phyloP scores from a whole-genome alignment of 139 green algal species.

The Monoraphidium neglectum region DNA sequence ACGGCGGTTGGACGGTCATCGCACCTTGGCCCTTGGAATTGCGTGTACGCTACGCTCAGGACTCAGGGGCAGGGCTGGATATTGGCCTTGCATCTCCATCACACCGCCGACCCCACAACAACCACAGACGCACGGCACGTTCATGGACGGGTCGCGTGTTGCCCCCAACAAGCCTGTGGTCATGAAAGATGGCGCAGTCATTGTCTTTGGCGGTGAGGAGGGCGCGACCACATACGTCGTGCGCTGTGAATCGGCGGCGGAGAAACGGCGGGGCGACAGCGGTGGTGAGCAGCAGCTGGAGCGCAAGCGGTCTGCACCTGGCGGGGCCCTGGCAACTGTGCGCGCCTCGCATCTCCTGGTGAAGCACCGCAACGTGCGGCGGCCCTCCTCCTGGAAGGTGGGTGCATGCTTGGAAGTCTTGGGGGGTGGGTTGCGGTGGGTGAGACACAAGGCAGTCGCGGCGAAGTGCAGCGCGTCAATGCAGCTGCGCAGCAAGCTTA shows the following conservation, averaged over 20 bases:
- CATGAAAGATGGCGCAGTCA: constrained; percentile 38
- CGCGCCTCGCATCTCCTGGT: constrained; percentile 84
- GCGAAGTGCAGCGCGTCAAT: no score
- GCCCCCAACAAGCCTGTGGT: constrained; percentile 51
- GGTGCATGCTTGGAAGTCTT: no score
- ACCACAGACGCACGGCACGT: constrained; percentile 63
- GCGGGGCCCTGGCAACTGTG: constrained; percentile 29
- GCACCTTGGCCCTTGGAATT: background rate
- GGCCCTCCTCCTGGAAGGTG: constrained; percentile 60
- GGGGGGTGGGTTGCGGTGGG: no score
- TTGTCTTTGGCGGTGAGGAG: constrained; percentile 25
- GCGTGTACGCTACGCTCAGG: background rate
- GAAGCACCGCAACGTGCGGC: constrained; percentile 75
- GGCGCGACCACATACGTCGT: no score
- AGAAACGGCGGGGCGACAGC: background rate
- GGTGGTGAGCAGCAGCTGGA: background rate
- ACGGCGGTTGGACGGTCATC: background rate
- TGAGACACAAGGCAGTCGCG: no score
- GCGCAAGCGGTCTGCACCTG: background rate
- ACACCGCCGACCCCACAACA: no score
- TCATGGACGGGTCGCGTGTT: constrained; percentile 38
- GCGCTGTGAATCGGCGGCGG: background rate
- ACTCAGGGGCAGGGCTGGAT: no score
- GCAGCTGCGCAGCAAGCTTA: no score
- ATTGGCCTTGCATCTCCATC: no score